Evolutionary conservation across 148 eudicot genomes (phyloP).

Genomic region (Nepenthes gracilis): DNA sequence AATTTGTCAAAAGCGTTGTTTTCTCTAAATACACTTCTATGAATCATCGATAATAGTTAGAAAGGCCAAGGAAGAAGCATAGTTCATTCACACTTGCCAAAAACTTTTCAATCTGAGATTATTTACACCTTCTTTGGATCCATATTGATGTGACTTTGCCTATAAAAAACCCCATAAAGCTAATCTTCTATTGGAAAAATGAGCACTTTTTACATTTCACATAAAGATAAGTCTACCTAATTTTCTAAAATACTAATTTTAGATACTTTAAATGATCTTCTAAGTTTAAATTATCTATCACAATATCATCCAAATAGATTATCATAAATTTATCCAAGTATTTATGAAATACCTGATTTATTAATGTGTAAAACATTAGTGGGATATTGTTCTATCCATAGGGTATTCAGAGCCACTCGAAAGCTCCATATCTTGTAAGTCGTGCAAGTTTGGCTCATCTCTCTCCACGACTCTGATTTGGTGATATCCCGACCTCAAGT

Average conservation of each 20-base stretch:
- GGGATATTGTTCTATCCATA: background rate
- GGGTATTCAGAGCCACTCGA: background rate
- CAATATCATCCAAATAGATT: background rate
- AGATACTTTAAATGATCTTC: background rate
- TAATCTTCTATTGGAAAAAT: background rate
- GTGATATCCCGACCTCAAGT: background rate
- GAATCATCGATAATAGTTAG: background rate
- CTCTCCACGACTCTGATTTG: background rate
- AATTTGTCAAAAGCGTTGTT: background rate
- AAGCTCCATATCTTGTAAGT: background rate
- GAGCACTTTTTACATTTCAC: background rate
- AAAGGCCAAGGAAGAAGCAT: background rate
- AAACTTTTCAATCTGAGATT: background rate
- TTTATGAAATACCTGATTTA: background rate
- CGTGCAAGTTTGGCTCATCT: background rate
- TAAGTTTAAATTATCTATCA: background rate
- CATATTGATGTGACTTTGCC: background rate
- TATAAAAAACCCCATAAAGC: background rate
- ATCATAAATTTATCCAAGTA: background rate
- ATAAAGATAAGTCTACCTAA: background rate
- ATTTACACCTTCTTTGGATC: background rate
- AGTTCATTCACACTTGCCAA: background rate
- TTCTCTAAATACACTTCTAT: background rate
- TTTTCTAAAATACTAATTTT: background rate
- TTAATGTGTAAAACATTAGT: background rate